Conservation (phyloP, 495 filamentous ascomycete genomes). For the Tuber borchii region DNA sequence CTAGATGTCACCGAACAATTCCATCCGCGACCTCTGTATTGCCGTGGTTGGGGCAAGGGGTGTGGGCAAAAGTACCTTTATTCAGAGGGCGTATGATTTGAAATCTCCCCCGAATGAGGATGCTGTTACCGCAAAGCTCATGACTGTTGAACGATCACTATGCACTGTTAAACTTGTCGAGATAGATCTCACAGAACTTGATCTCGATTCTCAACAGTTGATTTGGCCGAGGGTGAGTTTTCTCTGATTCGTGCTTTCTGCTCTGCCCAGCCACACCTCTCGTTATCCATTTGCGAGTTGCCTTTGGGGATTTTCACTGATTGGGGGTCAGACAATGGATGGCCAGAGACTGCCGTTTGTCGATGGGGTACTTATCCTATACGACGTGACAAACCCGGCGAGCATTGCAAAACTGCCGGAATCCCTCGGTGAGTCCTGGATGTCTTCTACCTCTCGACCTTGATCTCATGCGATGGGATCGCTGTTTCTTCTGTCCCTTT, state of each 20-base stretch:
- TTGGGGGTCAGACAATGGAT: conserved; percentile 38
- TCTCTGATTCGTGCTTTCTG: conserved; percentile 21
- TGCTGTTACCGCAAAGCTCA: conserved; percentile 57
- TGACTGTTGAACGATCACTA: conserved; percentile 66
- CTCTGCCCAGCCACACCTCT: neutral
- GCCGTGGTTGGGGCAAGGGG: conserved; percentile 73
- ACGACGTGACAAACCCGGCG: conserved; percentile 71
- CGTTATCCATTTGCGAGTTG: conserved; percentile 6
- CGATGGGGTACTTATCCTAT: conserved; percentile 76
- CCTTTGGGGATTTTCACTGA: conserved; percentile 28
- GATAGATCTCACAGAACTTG: conserved; percentile 60
- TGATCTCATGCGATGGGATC: neutral
- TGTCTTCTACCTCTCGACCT: conserved; percentile 6
- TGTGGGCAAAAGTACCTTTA: conserved; percentile 86
- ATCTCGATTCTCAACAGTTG: conserved; percentile 61
- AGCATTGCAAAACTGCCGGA: conserved; percentile 62
- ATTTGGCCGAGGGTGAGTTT: conserved; percentile 67
- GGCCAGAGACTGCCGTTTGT: conserved; percentile 63
- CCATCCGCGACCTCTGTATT: conserved; percentile 58
- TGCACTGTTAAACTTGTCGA: conserved; percentile 80
- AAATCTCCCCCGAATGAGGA: conserved; percentile 53
- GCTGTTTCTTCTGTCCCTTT: conserved; percentile 13
- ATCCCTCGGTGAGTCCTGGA: conserved; percentile 59
- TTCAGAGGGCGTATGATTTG: conserved; percentile 70
- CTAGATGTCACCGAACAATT: conserved; percentile 38